These are phyloP conservation scores for Candida nemodendra DNA, from an alignment of 805 yeast genomes.

Conservation along the genomic window DNA sequence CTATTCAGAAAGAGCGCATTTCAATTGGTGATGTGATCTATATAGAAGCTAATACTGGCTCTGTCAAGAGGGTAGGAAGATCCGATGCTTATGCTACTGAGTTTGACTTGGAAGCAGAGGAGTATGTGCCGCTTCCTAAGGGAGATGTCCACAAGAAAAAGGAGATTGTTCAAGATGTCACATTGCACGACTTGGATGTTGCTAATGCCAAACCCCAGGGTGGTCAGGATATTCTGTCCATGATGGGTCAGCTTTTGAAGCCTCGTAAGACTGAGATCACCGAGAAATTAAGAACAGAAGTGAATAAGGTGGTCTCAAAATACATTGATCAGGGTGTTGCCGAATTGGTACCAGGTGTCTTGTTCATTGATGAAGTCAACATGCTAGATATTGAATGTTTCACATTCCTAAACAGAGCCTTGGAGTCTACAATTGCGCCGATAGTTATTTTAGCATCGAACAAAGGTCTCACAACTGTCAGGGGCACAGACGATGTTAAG, in stretches of 20 bases:
- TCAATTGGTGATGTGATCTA: constrained; percentile 96
- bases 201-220: constrained; percentile 98
- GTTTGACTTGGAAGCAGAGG: constrained; percentile 97
- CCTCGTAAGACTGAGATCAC: constrained; percentile 97
- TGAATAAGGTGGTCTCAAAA: constrained; percentile 93
- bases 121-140: constrained; percentile 97
- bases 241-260: constrained; percentile 95
- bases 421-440: constrained; percentile 96
- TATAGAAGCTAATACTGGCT: constrained; percentile 93
- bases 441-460: constrained; percentile 98
- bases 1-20: constrained; percentile 90
- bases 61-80: constrained; percentile 90
- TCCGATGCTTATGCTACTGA: constrained; percentile 95
- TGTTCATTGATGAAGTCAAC: constrained; percentile 97
- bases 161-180: constrained; percentile 96
- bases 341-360: constrained; percentile 94
- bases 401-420: constrained; percentile 91
- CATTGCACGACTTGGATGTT: constrained; percentile 95
- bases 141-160: constrained; percentile 97
- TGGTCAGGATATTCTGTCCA: constrained; percentile 92
- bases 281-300: constrained; percentile 93
- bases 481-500: constrained; percentile 83
- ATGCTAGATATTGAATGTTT: constrained; percentile 98
- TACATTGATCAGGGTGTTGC: constrained; percentile 99
- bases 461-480: constrained; percentile 88